phyloP scores from a whole-genome alignment of 306 rosid genomes.

The Abrus pulchellus region DNA sequence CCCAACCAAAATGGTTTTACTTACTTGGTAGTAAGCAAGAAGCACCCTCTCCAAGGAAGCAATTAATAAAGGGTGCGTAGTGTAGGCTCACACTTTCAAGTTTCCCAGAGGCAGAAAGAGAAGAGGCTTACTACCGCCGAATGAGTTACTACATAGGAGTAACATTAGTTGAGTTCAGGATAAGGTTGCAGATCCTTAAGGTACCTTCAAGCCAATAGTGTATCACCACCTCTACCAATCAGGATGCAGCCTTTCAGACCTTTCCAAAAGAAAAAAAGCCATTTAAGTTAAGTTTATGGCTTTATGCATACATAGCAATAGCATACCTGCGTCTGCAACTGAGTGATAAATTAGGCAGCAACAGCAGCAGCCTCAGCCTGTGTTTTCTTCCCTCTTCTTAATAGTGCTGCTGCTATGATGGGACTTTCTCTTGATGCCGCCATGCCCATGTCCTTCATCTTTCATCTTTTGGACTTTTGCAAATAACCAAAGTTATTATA shows the following conservation, averaged over 20 bases:
- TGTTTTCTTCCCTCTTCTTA: constrained; percentile 35
- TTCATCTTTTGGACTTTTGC: constrained; percentile 52
- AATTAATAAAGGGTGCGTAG: constrained; percentile 40
- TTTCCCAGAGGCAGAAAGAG: not conserved
- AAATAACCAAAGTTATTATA: constrained; percentile 32
- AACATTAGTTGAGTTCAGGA: constrained; percentile 30
- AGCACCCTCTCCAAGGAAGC: constrained; percentile 53
- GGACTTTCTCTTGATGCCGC: constrained; percentile 53
- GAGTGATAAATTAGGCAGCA: constrained; percentile 42
- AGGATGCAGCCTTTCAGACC: constrained; percentile 54
- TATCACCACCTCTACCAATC: constrained; percentile 66
- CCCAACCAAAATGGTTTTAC: constrained; percentile 50
- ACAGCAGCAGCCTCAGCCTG: constrained; percentile 23
- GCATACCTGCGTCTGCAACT: constrained; percentile 24
- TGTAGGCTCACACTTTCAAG: constrained; percentile 53
- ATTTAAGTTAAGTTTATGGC: not conserved
- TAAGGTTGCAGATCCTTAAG: constrained; percentile 62
- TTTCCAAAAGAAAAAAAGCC: constrained; percentile 11
- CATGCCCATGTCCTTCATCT: constrained; percentile 39
- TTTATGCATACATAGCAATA: not conserved
- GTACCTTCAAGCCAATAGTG: constrained; percentile 57
- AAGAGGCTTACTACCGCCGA: constrained; percentile 13
- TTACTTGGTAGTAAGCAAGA: constrained; percentile 21
- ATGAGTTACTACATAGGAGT: constrained; percentile 21
- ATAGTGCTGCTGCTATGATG: constrained; percentile 51